These are phyloP conservation scores for Sordariomycetes sp. DNA, from an alignment of 2,329 filamentous ascomycete genomes.

Conservation along the genomic window DNA sequence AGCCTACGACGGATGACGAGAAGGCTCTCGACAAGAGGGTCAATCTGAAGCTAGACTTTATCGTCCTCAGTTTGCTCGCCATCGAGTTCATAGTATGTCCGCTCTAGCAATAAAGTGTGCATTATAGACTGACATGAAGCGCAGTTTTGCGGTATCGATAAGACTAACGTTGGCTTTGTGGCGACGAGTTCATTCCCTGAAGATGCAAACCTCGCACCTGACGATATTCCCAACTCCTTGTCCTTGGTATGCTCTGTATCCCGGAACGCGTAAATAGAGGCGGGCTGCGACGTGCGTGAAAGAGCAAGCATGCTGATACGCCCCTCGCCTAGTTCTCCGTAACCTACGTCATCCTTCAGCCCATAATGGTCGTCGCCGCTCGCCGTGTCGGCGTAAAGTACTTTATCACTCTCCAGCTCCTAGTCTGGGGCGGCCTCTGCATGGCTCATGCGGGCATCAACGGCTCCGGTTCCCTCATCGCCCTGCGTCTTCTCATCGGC, in stretches of 20 bases:
- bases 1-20: constrained; percentile 7
- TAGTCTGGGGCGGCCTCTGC: constrained; percentile 10
- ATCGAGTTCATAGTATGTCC: constrained; percentile 10
- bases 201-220: constrained; percentile 9
- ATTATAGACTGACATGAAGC: neutral
- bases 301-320: neutral
- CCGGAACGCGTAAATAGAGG: neutral
- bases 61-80: constrained; percentile 7
- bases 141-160: constrained; percentile 11
- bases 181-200: constrained; percentile 11
- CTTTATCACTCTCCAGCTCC: constrained; percentile 8
- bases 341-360: constrained; percentile 11
- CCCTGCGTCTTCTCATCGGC: constrained; percentile 10
- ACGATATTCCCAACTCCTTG: constrained; percentile 11
- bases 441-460: constrained; percentile 8
- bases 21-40: constrained; percentile 7
- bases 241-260: constrained; percentile 8
- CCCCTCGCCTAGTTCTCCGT: constrained; percentile 7
- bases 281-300: neutral
- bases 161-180: constrained; percentile 12
- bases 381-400: constrained; percentile 9
- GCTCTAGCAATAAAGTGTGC: neutral
- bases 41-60: constrained; percentile 8
- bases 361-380: constrained; percentile 10
- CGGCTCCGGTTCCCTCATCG: constrained; percentile 7